A percentile compares a stretch with the other conserved stretches of the same genome.
These are phyloP conservation scores for Elaeis guineensis DNA, from an alignment of 176 grass and related monocot species.

Conservation along the genomic window DNA sequence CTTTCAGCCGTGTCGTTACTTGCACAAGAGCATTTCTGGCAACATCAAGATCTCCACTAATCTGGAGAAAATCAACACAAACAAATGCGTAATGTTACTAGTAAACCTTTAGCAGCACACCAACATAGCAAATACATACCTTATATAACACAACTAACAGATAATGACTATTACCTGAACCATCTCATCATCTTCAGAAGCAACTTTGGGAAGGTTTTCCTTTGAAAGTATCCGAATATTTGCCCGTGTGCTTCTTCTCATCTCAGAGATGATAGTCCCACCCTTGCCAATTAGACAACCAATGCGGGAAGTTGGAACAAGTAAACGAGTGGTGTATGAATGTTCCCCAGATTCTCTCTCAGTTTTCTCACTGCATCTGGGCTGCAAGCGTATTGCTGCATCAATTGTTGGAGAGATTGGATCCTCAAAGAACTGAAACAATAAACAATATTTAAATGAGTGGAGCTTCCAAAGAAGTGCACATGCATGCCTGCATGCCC, in stretches of 20 bases:
- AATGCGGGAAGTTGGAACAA: conserved; percentile 88
- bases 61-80: conserved; percentile 24
- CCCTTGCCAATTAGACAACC: conserved; percentile 95
- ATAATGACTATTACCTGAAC: conserved; percentile 51
- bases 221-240: conserved; percentile 96
- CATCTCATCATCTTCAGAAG: conserved; percentile 94
- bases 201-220: conserved; percentile 90
- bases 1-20: conserved; percentile 87
- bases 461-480: no score
- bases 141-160: background rate
- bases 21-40: conserved; percentile 62
- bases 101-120: background rate
- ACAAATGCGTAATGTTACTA: conserved; percentile 4
- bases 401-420: conserved; percentile 79
- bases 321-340: conserved; percentile 74
- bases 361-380: conserved; percentile 82
- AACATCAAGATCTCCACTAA: conserved; percentile 79
- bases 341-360: conserved; percentile 54
- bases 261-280: conserved; percentile 91
- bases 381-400: conserved; percentile 77
- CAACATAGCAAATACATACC: background rate
- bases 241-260: conserved; percentile 69
- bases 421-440: conserved; percentile 89
- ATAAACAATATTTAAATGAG: conserved; percentile 1
- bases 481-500: no score